Evolutionary conservation across 2,329 filamentous ascomycete species (phyloP), one percentile per base, ranked within the genome.

Genomic region (Aureobasidium sp.): DNA sequence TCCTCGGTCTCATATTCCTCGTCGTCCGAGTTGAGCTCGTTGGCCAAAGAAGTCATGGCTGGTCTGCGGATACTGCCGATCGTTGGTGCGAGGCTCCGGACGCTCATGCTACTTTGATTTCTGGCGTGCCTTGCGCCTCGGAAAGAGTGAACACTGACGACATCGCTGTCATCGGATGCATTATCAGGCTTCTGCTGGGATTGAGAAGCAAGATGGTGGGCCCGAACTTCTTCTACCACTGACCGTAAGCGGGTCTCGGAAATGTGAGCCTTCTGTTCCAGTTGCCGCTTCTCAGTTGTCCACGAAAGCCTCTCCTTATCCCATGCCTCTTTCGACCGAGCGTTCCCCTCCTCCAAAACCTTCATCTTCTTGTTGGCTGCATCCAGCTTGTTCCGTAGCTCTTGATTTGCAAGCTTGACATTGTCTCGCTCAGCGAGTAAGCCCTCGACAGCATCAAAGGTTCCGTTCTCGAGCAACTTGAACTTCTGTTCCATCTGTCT

Each of bases 211-310:
- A 81, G 81, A 68, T 91, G 86, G 62, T 85, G 85, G 3, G 84
- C 81, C n/a, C 86, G 86, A 55, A 99, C 84, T 74, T 97, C 94
- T 41, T 93, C 90, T 48, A 99, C 80, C 12, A 99, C 83, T 12
- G 84, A 82, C 72, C 93, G 94, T 61, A 99, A 75, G 41, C 93
- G 87, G 34, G 83, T 89, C 76, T 99, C 94, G 1, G 91, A 89
- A n/a, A 97, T 83, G 72, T 97, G 92, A 15, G 96, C 78, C 68
- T 89, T 91, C 62, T 90, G 86, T 74, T 99, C 93, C 64, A 90
- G 82, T 62, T 84, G 88, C 61, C 92, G 86, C 69, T 86, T 88
- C 72, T 96, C 91, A 51, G 88, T 86, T 14, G 92, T 87, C 91
- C 92, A 97, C 2, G 79, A 79, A 61, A 93, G 87, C 71, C 88